These are phyloP conservation scores for Thuja plicata DNA, from an alignment of 83 land plant species.

Conservation along the genomic window DNA sequence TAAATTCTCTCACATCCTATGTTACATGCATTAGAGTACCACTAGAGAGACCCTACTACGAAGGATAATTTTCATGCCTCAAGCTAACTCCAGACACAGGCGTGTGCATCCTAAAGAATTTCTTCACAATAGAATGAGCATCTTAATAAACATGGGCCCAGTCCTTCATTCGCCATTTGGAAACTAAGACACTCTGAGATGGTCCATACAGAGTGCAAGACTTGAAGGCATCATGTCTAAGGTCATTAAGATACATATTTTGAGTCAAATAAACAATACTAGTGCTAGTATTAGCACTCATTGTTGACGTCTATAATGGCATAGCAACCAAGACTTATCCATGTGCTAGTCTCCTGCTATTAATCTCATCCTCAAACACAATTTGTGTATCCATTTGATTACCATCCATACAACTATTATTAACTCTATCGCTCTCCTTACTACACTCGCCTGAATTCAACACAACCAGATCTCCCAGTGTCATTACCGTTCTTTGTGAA, in stretches of 20 bases:
- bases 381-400: constrained; percentile 9
- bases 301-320: constrained; percentile 18
- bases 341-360: constrained; percentile 15
- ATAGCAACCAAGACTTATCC: background rate
- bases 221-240: constrained; percentile 78
- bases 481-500: too few relatives aligned
- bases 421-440: constrained; percentile 34
- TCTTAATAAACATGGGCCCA: constrained; percentile 29
- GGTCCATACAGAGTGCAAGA: constrained; percentile 60
- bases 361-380: constrained; percentile 21
- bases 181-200: constrained; percentile 70
- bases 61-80: background rate
- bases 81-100: background rate
- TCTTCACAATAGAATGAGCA: background rate
- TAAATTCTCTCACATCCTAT: too few relatives aligned
- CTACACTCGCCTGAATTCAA: constrained; percentile 32
- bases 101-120: background rate
- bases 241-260: constrained; percentile 71
- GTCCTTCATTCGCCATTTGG: constrained; percentile 96
- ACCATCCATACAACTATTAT: constrained; percentile 24
- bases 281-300: constrained; percentile 10
- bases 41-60: background rate
- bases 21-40: background rate
- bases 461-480: constrained; percentile 74
- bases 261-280: constrained; percentile 78